Evolutionary conservation across 2,329 filamentous ascomycete genomes (phyloP).

Genomic region (Colletotrichum chlorophyti): DNA sequence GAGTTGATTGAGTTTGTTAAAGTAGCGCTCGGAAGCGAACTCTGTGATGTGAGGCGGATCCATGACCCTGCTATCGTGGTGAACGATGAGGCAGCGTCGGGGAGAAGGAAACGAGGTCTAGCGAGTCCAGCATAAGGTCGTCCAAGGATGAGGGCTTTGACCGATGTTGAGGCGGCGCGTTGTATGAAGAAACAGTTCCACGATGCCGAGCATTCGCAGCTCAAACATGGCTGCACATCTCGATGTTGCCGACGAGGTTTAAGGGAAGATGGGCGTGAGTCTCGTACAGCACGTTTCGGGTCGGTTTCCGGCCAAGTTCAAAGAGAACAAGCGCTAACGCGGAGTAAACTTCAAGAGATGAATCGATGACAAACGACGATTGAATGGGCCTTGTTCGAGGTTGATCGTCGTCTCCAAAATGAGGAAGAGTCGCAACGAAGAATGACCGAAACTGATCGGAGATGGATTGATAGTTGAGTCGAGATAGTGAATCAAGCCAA

Average conservation of each 20-base stretch:
- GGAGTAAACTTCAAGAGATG: too few relatives aligned
- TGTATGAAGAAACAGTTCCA: constrained; percentile 30
- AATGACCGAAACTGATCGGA: too few relatives aligned
- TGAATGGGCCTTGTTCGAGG: too few relatives aligned
- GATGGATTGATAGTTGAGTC: too few relatives aligned
- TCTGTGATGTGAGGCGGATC: constrained; percentile 70
- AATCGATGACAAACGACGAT: too few relatives aligned
- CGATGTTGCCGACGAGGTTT: not conserved
- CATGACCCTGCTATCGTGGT: constrained; percentile 48
- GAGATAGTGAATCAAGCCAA: too few relatives aligned
- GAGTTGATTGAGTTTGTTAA: constrained; percentile 65
- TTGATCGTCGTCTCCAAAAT: too few relatives aligned
- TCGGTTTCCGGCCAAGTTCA: too few relatives aligned
- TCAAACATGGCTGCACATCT: constrained; percentile 43
- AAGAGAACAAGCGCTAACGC: too few relatives aligned
- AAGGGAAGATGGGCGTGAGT: too few relatives aligned
- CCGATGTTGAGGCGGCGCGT: not conserved
- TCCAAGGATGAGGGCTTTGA: constrained; percentile 9
- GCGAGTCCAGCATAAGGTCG: constrained; percentile 16
- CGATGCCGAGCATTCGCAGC: constrained; percentile 33
- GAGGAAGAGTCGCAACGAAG: too few relatives aligned
- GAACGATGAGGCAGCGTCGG: constrained; percentile 31
- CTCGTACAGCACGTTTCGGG: too few relatives aligned
- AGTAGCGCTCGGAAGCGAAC: constrained; percentile 71
- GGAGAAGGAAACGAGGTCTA: constrained; percentile 20